Conservation (phyloP, 2,329 filamentous ascomycete genomes). For the Trichoderma citrinoviride region DNA sequence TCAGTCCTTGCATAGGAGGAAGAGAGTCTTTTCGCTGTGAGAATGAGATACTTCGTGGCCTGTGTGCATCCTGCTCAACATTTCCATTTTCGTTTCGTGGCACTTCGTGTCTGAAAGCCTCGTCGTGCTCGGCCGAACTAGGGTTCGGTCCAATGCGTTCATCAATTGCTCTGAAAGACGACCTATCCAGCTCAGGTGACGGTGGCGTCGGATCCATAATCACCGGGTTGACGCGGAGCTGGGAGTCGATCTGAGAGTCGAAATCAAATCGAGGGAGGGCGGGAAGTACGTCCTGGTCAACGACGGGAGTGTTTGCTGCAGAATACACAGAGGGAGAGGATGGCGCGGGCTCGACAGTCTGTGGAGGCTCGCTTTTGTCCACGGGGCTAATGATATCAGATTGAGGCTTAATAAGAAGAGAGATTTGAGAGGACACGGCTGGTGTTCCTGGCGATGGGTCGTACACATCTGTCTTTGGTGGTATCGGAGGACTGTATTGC, state of each 20-base stretch:
- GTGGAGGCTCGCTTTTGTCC: constrained; percentile 23
- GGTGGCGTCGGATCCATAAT: constrained; percentile 33
- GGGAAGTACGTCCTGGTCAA: constrained; percentile 21
- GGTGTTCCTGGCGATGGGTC: neutral
- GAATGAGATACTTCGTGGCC: constrained; percentile 37
- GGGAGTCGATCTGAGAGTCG: constrained; percentile 24
- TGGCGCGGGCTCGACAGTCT: constrained; percentile 24
- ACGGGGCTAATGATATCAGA: constrained; percentile 5
- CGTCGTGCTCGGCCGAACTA: neutral
- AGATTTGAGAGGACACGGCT: constrained; percentile 9
- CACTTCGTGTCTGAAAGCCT: neutral
- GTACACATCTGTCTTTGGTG: neutral
- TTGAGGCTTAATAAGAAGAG: neutral
- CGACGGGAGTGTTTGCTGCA: neutral
- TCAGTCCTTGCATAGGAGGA: constrained; percentile 25
- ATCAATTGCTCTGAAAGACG: neutral
- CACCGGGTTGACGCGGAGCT: constrained; percentile 28
- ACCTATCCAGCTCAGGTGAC: constrained; percentile 30
- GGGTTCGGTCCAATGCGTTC: neutral
- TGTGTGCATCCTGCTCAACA: constrained; percentile 10
- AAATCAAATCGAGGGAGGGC: constrained; percentile 26
- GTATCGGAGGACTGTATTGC: constrained; percentile 14
- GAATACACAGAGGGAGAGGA: constrained; percentile 14
- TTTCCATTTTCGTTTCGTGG: neutral
- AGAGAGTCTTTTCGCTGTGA: constrained; percentile 30